Conservation (phyloP, 2,329 filamentous ascomycete genomes). For the Aspergillus sojae region DNA sequence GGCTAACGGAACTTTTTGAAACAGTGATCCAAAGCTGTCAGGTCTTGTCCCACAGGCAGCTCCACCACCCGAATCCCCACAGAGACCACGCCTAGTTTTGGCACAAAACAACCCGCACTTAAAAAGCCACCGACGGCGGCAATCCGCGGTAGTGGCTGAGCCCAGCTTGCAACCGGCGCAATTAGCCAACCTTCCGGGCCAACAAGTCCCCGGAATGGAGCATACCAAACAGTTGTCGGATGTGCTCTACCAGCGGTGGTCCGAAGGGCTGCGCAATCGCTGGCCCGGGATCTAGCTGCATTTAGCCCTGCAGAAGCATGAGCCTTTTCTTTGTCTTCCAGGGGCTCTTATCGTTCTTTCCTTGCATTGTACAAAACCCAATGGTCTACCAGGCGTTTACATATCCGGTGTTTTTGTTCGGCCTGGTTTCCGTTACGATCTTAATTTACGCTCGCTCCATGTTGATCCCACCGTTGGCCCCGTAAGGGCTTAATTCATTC, state of each 20-base stretch:
- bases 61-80: slow-evolving; percentile 45
- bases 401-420: not conserved
- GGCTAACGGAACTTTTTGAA: slow-evolving; percentile 19
- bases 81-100: slow-evolving; percentile 69
- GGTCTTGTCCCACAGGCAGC: slow-evolving; percentile 38
- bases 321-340: not conserved
- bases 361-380: slow-evolving; percentile 14
- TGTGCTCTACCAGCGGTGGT: slow-evolving; percentile 88
- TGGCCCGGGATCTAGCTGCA: slow-evolving; percentile 56
- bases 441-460: slow-evolving; percentile 10
- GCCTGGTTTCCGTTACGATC: slow-evolving; percentile 1
- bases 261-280: slow-evolving; percentile 74
- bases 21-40: slow-evolving; percentile 43
- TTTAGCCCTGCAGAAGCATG: not conserved
- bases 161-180: slow-evolving; percentile 42
- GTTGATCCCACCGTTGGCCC: not conserved
- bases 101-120: slow-evolving; percentile 84
- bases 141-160: slow-evolving; percentile 46
- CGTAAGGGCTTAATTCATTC: not conserved
- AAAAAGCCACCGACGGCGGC: slow-evolving; percentile 72
- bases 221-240: slow-evolving; percentile 88
- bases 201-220: slow-evolving; percentile 75
- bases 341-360: slow-evolving; percentile 1
- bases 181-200: slow-evolving; percentile 56
- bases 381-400: slow-evolving; percentile 3